Conservation (phyloP, 352 stramenopile species). For the Saprolegnia diclina region DNA sequence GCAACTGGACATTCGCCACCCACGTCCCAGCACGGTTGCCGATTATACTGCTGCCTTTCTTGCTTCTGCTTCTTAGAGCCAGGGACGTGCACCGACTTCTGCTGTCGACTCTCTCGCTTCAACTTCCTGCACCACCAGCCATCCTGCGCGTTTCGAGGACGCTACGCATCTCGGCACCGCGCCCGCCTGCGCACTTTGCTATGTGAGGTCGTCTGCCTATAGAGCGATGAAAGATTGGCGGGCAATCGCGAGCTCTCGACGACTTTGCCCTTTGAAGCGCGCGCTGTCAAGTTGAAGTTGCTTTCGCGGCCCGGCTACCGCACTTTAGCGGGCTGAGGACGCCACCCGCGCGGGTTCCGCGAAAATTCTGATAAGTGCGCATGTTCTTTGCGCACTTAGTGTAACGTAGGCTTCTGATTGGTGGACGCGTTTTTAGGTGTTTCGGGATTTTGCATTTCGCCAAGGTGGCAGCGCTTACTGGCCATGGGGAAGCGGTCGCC, state of each 20-base stretch:
- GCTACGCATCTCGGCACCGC: too few species aligned
- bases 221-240: too few species aligned
- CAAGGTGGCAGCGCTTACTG: neutral
- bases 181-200: too few species aligned
- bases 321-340: neutral
- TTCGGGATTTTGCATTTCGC: neutral
- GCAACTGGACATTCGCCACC: too few species aligned
- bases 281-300: neutral
- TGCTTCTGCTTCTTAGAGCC: too few species aligned
- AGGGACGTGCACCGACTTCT: too few species aligned
- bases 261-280: neutral
- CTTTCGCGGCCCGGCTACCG: neutral
- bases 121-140: too few species aligned
- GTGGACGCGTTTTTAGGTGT: neutral
- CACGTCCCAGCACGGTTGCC: too few species aligned
- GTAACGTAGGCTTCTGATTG: neutral
- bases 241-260: neutral
- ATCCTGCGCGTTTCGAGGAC: too few species aligned
- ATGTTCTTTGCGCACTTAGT: neutral
- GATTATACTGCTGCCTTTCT: too few species aligned
- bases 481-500: neutral
- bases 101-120: too few species aligned
- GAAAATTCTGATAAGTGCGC: neutral
- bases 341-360: neutral
- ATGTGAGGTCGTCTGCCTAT: too few species aligned